Evolutionary conservation across 2,329 filamentous ascomycete genomes (phyloP), one percentile per base, ranked within the genome.

Genomic region (Trichophyton schoenleinii): DNA sequence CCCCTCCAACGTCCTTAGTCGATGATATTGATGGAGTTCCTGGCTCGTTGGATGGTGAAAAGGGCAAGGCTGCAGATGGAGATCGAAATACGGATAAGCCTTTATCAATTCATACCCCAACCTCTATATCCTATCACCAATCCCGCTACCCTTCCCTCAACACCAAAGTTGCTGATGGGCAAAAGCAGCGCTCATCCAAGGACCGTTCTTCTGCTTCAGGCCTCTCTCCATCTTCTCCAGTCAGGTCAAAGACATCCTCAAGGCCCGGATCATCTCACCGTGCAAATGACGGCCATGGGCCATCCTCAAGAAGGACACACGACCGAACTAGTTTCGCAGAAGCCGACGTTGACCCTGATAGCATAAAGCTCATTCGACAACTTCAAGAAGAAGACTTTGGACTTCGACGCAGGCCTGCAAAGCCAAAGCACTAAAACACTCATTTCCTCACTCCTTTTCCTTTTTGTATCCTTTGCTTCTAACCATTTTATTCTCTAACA

Each of bases 281-380:
- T 81, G 57, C 79, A 81, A 57, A 78, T 75, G 64, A 82, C 78
- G 52, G 82, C 68, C 61, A 77, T 3, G 58, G 58, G 2, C 15
- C 31, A 31, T 44, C 48, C 4, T 22, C 18, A 13, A 42, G 15
- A 70, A 72, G 57, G 60, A 65, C 11, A 63, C 67, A 66, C 49
- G 67, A 71, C 5, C 67, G 66, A 48, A 46, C 61, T 34, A 66
- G 64, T 44, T 65, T 67, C 41, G 58, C 64, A n/a, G 70, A 74
- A 18, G 67, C 68, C 31, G 71, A 71, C 22, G 67, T 71, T 7
- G 76, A 78, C 64, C 70, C 71, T 6, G 75, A 78, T 61, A 78
- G 74, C 59, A 64, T 78, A 63, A 73, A 71, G 58, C 64, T 78
- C 55, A 78, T 78, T 57, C 72, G 74, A 61, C 74, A 77, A 66